Evolutionary conservation across 192 early-diverging fungal species (phyloP), one percentile per base, ranked within the genome.

Genomic region (Backusella morwellensis): DNA sequence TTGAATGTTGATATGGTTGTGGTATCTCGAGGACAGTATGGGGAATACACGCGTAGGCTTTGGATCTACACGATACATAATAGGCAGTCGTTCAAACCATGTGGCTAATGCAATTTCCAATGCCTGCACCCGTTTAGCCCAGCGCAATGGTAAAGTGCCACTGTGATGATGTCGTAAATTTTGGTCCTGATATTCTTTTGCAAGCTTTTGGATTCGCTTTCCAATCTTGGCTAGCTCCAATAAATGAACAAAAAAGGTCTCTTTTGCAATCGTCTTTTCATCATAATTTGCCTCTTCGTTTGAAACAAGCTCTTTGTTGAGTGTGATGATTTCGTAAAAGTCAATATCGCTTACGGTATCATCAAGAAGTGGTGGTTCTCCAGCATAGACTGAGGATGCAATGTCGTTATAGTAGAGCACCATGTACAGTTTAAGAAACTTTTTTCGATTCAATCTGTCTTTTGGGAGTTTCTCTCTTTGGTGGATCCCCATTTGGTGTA

Each of bases 371-470:
- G 77, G 32, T 4, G 69, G 73, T 35, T 83, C 77, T 21, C 70
- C 78, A n/a, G 75, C 72, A 26, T 83, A 83, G n/a, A 73, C 56
- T 0, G 78, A 70, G 6, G 50, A n/a, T 11, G 42, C 47, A 26
- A 79, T 72, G 29, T 83, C 81, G 29, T 77, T 77, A 15, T 83
- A 83, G 63, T 74, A 83, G 17, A 83, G 63, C 23, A 79, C 81
- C 75, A 83, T 76, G 54, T 76, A 79, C 0, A 77, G 54, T 38
- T 72, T 76, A 4, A 83, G 32, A 41, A 74, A 76, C 17, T 72
- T 70, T 44, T 79, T 79, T 50, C 75, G 68, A 26, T 63, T 19
- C 36, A 52, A 32, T 73, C n/a, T 63, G 52, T 79, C 74, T 3
- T 54, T 56, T 17, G 72, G 76, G 35, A 77, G 44, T 6, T 26